phyloP scores from a whole-genome alignment of 805 yeast genomes.

The Cyberlindnera xishuangbannaensis region DNA sequence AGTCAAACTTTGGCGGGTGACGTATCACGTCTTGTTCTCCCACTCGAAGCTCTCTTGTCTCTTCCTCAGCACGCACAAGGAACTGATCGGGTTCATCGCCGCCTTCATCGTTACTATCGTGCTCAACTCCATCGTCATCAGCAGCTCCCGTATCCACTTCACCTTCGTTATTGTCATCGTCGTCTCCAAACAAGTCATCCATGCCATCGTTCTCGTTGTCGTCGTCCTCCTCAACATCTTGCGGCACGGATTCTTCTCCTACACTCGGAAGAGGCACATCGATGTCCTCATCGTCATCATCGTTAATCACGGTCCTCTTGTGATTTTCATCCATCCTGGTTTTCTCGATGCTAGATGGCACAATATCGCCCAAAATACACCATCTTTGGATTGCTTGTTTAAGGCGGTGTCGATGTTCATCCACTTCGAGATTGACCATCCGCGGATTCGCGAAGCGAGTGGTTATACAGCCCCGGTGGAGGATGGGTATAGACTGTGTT shows the following conservation, averaged over 20 bases:
- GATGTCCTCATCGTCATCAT: slow-evolving; percentile 18
- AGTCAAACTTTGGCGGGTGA: slow-evolving; percentile 28
- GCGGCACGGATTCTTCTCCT: slow-evolving; percentile 7
- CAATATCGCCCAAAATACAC: no score
- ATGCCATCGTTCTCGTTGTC: slow-evolving; percentile 23
- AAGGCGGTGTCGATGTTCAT: no score
- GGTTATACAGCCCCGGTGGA: no score
- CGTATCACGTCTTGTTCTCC: slow-evolving; percentile 44
- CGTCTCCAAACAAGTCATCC: slow-evolving; percentile 35
- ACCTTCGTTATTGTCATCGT: slow-evolving; percentile 20
- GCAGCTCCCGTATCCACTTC: slow-evolving; percentile 3
- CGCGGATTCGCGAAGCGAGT: no score
- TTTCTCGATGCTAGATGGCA: no score
- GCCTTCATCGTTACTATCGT: slow-evolving; percentile 26
- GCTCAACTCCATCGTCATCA: slow-evolving; percentile 13
- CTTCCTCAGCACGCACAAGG: slow-evolving; percentile 11
- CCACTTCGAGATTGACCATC: no score
- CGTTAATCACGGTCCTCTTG: slow-evolving; percentile 16
- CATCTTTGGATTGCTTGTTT: no score
- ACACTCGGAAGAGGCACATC: slow-evolving; percentile 1
- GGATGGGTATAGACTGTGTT: no score
- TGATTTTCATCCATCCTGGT: slow-evolving; percentile 17
- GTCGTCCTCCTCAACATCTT: slow-evolving; percentile 26
- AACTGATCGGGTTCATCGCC: slow-evolving; percentile 28
- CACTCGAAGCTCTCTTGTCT: slow-evolving; percentile 27